A percentile compares a stretch with the other conserved stretches of the same genome.
Evolutionary conservation across 2,329 filamentous ascomycete species (phyloP).

Genomic region (Teratosphaeria gauchensis): DNA sequence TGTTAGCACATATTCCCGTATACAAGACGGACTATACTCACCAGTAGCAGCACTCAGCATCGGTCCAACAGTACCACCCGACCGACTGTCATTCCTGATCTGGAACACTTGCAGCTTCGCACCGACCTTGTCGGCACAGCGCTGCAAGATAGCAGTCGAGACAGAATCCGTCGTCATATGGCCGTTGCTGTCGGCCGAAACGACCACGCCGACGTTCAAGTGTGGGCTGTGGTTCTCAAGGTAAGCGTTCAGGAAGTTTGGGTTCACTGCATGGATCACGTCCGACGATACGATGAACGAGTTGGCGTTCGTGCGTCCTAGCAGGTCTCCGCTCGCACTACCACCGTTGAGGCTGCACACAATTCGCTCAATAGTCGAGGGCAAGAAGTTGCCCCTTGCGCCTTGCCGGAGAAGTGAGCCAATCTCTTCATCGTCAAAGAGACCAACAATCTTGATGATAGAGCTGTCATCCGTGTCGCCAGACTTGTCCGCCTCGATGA

Average conservation of each 20-base stretch:
- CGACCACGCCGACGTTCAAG: conserved; percentile 75
- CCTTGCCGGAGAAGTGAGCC: conserved; percentile 85
- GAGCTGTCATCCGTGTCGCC: conserved; percentile 43
- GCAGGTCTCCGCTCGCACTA: conserved; percentile 41
- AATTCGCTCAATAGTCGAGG: conserved; percentile 68
- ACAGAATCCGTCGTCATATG: conserved; percentile 94
- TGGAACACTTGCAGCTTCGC: conserved; percentile 78
- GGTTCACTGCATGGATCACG: conserved; percentile 88
- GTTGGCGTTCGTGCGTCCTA: conserved; percentile 78
- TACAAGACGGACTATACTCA: background rate
- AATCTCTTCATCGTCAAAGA: conserved; percentile 97
- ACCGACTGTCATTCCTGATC: conserved; percentile 84
- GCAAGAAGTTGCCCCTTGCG: conserved; percentile 80
- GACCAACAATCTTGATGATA: conserved; percentile 77
- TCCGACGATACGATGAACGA: conserved; percentile 89
- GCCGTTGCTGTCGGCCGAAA: conserved; percentile 77
- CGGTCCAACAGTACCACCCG: conserved; percentile 90
- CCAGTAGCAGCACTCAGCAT: conserved; percentile 66
- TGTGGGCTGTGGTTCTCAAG: conserved; percentile 76
- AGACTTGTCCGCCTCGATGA: conserved; percentile 47
- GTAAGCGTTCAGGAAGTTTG: conserved; percentile 81
- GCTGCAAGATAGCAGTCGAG: conserved; percentile 68
- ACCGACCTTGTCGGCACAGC: conserved; percentile 64
- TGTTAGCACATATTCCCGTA: background rate
- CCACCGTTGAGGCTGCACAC: conserved; percentile 54